Evolutionary conservation across 495 filamentous ascomycete genomes (phyloP), one percentile per base, ranked within the genome.

Genomic region (Sphaerosporella brunnea): DNA sequence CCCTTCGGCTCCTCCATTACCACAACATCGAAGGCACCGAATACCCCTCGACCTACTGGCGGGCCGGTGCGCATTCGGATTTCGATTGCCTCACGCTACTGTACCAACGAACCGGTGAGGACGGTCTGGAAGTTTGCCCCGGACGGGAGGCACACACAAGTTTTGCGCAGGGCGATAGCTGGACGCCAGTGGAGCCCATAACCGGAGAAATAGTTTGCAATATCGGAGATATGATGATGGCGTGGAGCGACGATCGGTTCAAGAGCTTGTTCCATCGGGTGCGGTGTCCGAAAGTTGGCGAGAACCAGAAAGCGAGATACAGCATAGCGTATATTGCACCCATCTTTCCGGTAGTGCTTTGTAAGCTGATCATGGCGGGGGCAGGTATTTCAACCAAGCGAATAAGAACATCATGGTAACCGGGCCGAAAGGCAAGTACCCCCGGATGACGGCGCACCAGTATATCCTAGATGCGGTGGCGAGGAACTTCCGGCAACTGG

Each of bases 181-280:
- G 75, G 75, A 78, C 73, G n/a, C 72, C 71, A 40, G 64, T 80
- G 19, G 70, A 74, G 56, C 68, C 73, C 0, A 58, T 55, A 2
- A 66, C 64, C 0, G 75, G 71, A 0, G 74, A 75, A 51, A 74
- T 78, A 40, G 73, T 78, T 10, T 78, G 74, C 51, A 82, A 79
- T 53, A 78, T 80, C 48, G 77, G 77, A 11, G 76, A 80, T 56
- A 64, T 80, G 53, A 66, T 82, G 23, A 79, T 80, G 75, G 71
- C 66, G 11, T 80, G 77, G 74, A 76, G 70, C 38, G 77, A 80
- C 52, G 78, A 80, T 55, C 68, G 75, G 24, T 78, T 80, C 62
- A 79, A 79, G 61, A 74, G 70, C 36, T 74, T 72, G 0, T 75
- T 76, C 43, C 76, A 78, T 51, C 69, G 74, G 1, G 72, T 72